These are phyloP conservation scores for Penicillium crystallinum DNA, from an alignment of 495 filamentous ascomycete species.

Conservation along the genomic window DNA sequence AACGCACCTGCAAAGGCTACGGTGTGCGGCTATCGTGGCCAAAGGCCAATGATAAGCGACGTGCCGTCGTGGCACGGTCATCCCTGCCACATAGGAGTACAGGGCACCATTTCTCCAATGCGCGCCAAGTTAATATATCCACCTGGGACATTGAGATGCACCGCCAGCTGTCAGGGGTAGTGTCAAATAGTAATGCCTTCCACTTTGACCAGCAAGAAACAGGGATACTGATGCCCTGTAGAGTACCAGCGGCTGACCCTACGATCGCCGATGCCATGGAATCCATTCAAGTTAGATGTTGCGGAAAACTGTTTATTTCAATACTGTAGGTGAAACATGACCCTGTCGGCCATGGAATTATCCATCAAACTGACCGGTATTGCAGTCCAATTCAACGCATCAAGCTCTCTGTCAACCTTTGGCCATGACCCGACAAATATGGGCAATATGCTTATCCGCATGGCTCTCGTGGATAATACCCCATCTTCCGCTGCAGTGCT, in stretches of 20 bases:
- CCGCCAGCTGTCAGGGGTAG: background rate
- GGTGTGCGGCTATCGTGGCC: background rate
- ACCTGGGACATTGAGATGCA: slow-evolving; percentile 4
- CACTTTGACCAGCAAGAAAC: background rate
- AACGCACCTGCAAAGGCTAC: background rate
- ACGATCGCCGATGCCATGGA: background rate
- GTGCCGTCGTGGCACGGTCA: background rate
- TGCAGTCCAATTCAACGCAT: background rate
- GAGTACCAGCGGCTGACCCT: background rate
- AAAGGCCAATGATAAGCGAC: background rate
- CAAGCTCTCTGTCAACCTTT: background rate
- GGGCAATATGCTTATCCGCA: background rate
- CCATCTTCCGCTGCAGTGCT: background rate
- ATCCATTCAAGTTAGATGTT: background rate
- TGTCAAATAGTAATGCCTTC: background rate
- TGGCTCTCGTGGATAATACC: background rate
- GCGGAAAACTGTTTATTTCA: background rate
- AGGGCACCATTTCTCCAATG: background rate
- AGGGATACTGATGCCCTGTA: background rate
- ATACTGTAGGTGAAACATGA: background rate
- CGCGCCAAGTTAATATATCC: background rate
- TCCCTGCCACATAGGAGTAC: background rate
- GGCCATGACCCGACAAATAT: background rate
- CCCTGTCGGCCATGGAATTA: background rate
- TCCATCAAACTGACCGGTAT: background rate